Base-by-base conservation (phyloP, 179 eudicot genomes). In the Dionaea muscipula region DNA sequence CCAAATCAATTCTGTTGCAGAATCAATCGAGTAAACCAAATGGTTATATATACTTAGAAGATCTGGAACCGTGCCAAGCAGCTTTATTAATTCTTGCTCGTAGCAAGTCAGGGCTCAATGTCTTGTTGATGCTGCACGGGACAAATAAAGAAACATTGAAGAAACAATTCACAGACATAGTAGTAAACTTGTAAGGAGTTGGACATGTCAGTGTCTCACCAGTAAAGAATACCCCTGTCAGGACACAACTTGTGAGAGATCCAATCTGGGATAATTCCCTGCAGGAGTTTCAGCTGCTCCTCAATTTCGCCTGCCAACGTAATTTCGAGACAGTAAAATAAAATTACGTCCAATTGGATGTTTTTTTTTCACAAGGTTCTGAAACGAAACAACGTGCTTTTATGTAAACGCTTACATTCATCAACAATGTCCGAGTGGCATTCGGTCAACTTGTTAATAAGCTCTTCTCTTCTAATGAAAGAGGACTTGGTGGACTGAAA, bases 401-500 rank as follows among this genome's bases (percentile, higher is more conserved):
- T 18, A 21, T 13, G 39, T 9, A 12, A 47, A 25, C 27, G 54
- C 87, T 76, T 76, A 90, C 97, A 64, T 82, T 66, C 68, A 68
- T 90, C 91, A 23, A 73, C 68, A 4, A 86, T 71, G 55, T 75
- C 84, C 7, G 69, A 47, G 60, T 83, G 72, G 64, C 71, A 67
- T 37, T 79, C 62, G 41, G 87, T 61, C 26, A 86, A 51, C 56
- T 56, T 55, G 52, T 77, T 78, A 63, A 90, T 67, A 48, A 90
- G 68, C 47, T 82, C 94, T 63, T 81, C 82, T 71, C 75, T 90
- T 45, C 83, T 75, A 53, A 90, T 49, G 23, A 81, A 68, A 13
- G 87, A 76, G 33, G 77, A 70, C 43, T 82, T 80, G 54, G 74
- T 75, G 39, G 83, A 83, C 58, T 81, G 95, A 57, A 83, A 83